Evolutionary conservation across 2,329 filamentous ascomycete genomes (phyloP).

Genomic region (Geosmithia putterillii): DNA sequence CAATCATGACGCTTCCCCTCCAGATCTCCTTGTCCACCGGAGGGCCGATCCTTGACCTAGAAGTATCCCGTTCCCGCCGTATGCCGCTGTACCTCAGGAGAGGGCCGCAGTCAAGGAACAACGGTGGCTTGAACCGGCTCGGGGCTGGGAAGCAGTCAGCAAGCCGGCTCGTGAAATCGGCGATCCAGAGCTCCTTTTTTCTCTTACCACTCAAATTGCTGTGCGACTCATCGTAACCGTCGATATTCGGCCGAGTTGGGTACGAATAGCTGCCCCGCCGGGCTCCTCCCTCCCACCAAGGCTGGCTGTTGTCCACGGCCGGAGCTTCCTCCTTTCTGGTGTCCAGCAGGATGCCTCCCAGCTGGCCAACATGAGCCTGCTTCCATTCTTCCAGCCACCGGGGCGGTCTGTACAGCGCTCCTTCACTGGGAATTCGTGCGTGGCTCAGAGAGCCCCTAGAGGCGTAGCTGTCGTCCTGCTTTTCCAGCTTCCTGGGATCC

Average conservation of each 20-base stretch:
- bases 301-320: slow-evolving; percentile 34
- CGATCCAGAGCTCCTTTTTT: not conserved
- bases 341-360: slow-evolving; percentile 48
- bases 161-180: too few species aligned
- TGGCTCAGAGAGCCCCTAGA: slow-evolving; percentile 15
- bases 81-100: slow-evolving; percentile 83
- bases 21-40: slow-evolving; percentile 61
- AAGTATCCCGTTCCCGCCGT: slow-evolving; percentile 19
- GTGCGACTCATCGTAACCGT: slow-evolving; percentile 55
- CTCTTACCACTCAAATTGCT: slow-evolving; percentile 47
- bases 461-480: slow-evolving; percentile 16
- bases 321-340: slow-evolving; percentile 29
- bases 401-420: slow-evolving; percentile 42
- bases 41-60: slow-evolving; percentile 3
- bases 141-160: slow-evolving; percentile 14
- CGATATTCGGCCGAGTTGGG: slow-evolving; percentile 37
- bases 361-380: slow-evolving; percentile 49
- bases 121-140: slow-evolving; percentile 67
- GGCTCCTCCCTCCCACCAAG: slow-evolving; percentile 65
- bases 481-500: slow-evolving; percentile 10
- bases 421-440: slow-evolving; percentile 25
- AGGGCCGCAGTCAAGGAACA: slow-evolving; percentile 85
- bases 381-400: slow-evolving; percentile 62
- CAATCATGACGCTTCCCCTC: slow-evolving; percentile 92
- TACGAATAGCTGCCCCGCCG: slow-evolving; percentile 29